Evolutionary conservation across 2,329 filamentous ascomycete species (phyloP), one percentile per base, ranked within the genome.

Genomic region (Escovopsis weberi): DNA sequence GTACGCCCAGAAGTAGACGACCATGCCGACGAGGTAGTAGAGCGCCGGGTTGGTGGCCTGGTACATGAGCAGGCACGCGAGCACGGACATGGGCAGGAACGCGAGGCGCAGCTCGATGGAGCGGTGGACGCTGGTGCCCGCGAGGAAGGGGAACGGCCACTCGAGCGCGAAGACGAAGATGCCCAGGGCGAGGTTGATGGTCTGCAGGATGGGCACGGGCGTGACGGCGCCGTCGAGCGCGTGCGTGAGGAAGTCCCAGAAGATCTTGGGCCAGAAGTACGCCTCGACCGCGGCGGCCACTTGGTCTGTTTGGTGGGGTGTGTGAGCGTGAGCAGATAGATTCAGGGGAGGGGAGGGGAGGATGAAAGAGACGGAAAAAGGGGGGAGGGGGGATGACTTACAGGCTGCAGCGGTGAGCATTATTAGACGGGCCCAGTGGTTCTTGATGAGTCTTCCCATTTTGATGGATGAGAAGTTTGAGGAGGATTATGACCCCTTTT

Each of bases 381-480:
- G 26, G 26, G 26, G 26, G 26, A 28, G 9, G 26, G 26, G 26
- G 26, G 26, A 28, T 5, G 12, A 67, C 69, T 47, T 77, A 87
- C 83, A 88, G 44, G 69, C 63, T 50, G 85, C 82, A 33, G 91
- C 86, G 26, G 85, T 85, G 59, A 98, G 70, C 63, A 94, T 75
- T 58, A 98, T 91, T 56, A 98, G 80, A 47, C 91, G 82, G 53
- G 87, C 91, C 86, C 86, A 94, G 70, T 98, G 91, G 70, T 96
- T 96, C 75, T 98, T 98, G 70, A 98, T 96, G 59, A 98, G 80
- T 66, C 82, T 91, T 64, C 91, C 91, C 91, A 98, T 98, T 49
- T 51, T 67, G 62, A 41, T 42, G 23, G 43, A 46, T 41, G 42
- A 34, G 37, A 10, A 23, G 15, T 1, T 26, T 59, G 23, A 46